phyloP scores from a whole-genome alignment of 805 yeast genomes.

The Zygosaccharomyces kombuchaensis region DNA sequence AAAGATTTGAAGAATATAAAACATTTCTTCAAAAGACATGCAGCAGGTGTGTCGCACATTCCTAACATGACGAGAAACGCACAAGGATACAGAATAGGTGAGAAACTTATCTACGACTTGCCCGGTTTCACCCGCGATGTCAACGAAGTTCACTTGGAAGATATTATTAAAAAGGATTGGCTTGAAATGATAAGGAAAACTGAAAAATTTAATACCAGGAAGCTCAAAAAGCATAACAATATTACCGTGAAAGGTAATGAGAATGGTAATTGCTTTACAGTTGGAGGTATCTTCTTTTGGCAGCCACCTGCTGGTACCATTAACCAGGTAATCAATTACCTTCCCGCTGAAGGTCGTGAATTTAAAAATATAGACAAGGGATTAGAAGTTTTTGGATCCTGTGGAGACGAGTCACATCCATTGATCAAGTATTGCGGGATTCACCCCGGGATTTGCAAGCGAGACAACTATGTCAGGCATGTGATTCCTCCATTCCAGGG shows the following conservation, averaged over 20 bases:
- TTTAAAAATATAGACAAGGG: slow-evolving; percentile 36
- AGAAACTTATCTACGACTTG: slow-evolving; percentile 35
- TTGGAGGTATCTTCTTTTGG: slow-evolving; percentile 61
- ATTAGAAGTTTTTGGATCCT: slow-evolving; percentile 24
- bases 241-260: slow-evolving; percentile 37
- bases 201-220: slow-evolving; percentile 29
- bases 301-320: slow-evolving; percentile 50
- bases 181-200: slow-evolving; percentile 34
- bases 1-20: slow-evolving; percentile 3
- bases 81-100: slow-evolving; percentile 38
- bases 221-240: slow-evolving; percentile 30
- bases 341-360: slow-evolving; percentile 39
- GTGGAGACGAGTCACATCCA: slow-evolving; percentile 29
- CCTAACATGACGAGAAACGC: slow-evolving; percentile 70
- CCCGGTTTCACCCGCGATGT: slow-evolving; percentile 38
- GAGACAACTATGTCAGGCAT: slow-evolving; percentile 39
- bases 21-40: slow-evolving; percentile 17
- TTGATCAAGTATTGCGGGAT: slow-evolving; percentile 32
- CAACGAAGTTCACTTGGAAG: slow-evolving; percentile 25
- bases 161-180: slow-evolving; percentile 27
- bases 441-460: slow-evolving; percentile 10
- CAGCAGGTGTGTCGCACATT: slow-evolving; percentile 40
- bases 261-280: slow-evolving; percentile 42
- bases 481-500: slow-evolving; percentile 71
- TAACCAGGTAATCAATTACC: slow-evolving; percentile 44